These are phyloP conservation scores for Isabelozyma pseudorhagii DNA, from an alignment of 805 yeast species.

Conservation along the genomic window DNA sequence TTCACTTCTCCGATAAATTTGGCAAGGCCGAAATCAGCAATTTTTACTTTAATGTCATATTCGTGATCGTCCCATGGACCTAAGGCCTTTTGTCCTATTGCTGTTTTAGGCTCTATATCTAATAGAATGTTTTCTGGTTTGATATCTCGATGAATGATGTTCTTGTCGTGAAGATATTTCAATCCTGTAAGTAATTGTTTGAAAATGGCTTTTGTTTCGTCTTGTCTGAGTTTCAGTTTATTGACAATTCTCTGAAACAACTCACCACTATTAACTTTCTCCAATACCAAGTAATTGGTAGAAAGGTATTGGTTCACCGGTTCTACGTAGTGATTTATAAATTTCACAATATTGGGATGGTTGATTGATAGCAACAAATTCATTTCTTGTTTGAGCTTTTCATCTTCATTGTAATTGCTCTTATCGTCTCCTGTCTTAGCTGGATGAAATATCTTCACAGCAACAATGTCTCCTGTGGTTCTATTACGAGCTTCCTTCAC, in stretches of 20 bases:
- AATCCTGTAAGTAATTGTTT: conserved; percentile 42
- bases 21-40: conserved; percentile 80
- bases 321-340: conserved; percentile 56
- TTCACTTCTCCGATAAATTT: conserved; percentile 67
- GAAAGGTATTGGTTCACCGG: conserved; percentile 49
- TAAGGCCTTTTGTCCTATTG: conserved; percentile 24
- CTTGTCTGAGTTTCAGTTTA: conserved; percentile 58
- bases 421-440: conserved; percentile 24
- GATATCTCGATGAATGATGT: conserved; percentile 44
- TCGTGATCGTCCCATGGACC: conserved; percentile 64
- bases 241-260: conserved; percentile 67
- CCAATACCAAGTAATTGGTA: conserved; percentile 63
- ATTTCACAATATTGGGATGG: conserved; percentile 69
- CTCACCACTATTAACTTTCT: conserved; percentile 74
- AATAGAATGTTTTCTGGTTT: conserved; percentile 44
- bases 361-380: conserved; percentile 60
- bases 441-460: conserved; percentile 73
- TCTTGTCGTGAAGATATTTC: conserved; percentile 34
- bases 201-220: conserved; percentile 60
- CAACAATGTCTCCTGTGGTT: conserved; percentile 57
- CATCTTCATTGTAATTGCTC: conserved; percentile 28
- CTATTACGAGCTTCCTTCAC: conserved; percentile 67
- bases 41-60: conserved; percentile 62
- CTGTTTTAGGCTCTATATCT: conserved; percentile 47
- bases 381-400: conserved; percentile 60